Percentiles rank a stretch among this genome's conserved stretches.
Conservation (phyloP, 257 asterid genomes). For the Gardenia jasminoides region DNA sequence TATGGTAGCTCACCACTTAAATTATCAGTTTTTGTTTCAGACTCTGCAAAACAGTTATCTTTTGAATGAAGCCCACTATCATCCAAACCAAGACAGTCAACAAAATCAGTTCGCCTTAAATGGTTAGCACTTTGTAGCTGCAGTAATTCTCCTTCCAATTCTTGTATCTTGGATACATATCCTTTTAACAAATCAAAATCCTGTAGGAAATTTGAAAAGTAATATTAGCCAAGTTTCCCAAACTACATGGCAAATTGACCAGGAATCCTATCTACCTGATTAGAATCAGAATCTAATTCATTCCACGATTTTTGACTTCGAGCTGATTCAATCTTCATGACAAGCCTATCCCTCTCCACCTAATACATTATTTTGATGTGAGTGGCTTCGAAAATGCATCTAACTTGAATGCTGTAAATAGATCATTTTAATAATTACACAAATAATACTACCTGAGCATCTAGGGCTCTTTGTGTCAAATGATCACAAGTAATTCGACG, state of each 20-base stretch:
- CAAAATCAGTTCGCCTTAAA: conserved; percentile 40
- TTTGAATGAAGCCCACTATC: conserved; percentile 47
- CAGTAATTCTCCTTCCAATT: conserved; percentile 68
- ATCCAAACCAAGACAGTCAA: conserved; percentile 46
- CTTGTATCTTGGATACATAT: conserved; percentile 71
- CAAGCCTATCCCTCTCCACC: conserved; percentile 83
- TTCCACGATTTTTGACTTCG: conserved; percentile 59
- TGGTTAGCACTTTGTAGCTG: conserved; percentile 39
- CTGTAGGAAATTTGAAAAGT: conserved; percentile 29
- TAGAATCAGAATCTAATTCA: conserved; percentile 44
- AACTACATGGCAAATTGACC: background rate
- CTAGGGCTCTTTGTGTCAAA: conserved; percentile 65
- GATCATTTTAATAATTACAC: background rate
- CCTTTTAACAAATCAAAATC: conserved; percentile 64
- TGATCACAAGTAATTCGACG: conserved; percentile 56
- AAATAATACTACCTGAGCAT: conserved; percentile 73
- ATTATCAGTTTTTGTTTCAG: conserved; percentile 48
- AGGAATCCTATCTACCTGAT: conserved; percentile 50
- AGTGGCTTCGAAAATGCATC: conserved; percentile 1
- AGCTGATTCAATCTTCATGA: conserved; percentile 66
- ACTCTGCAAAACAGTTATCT: conserved; percentile 38
- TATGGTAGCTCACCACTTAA: conserved; percentile 50
- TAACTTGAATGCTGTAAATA: background rate
- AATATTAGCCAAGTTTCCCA: background rate
- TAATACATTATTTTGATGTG: conserved; percentile 24